Percentiles rank a stretch among this genome's conserved stretches.
phyloP scores from a whole-genome alignment of 805 yeast species.

The Spathaspora gorwiae region DNA sequence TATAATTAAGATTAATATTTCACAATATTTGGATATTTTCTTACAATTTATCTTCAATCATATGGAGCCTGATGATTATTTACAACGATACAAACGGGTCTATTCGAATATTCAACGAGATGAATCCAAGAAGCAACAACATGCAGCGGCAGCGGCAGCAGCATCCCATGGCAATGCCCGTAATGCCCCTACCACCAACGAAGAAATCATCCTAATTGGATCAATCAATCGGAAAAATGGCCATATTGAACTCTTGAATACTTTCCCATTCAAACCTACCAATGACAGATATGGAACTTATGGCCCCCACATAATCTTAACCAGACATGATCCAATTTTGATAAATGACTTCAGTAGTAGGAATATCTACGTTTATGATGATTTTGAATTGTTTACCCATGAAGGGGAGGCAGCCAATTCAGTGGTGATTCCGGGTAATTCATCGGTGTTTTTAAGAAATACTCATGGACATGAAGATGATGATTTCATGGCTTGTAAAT shows the following conservation, averaged over 20 bases:
- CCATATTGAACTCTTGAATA: constrained; percentile 27
- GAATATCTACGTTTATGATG: constrained; percentile 7
- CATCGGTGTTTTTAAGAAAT: constrained; percentile 1
- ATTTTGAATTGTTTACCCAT: constrained; percentile 8
- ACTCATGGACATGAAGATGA: background rate
- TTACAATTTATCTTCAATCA: constrained; percentile 9
- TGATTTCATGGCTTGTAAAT: constrained; percentile 1
- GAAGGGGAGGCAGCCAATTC: background rate
- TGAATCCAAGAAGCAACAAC: constrained; percentile 4
- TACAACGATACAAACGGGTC: constrained; percentile 5
- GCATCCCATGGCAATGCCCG: background rate
- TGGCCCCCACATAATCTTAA: constrained; percentile 1
- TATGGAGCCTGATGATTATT: constrained; percentile 3
- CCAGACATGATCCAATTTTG: constrained; percentile 3
- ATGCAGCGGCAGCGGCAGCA: background rate
- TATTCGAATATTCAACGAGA: constrained; percentile 6
- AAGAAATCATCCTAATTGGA: constrained; percentile 21
- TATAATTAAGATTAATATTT: constrained; percentile 26
- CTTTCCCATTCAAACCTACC: constrained; percentile 18
- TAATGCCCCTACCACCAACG: background rate
- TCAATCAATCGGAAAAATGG: constrained; percentile 37
- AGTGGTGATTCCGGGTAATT: constrained; percentile 2
- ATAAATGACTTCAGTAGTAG: constrained; percentile 1
- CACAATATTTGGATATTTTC: constrained; percentile 18
- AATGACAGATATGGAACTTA: background rate